phyloP scores from a whole-genome alignment of 1,284 basidiomycete genomes.

The Apiotrichum gracile region DNA sequence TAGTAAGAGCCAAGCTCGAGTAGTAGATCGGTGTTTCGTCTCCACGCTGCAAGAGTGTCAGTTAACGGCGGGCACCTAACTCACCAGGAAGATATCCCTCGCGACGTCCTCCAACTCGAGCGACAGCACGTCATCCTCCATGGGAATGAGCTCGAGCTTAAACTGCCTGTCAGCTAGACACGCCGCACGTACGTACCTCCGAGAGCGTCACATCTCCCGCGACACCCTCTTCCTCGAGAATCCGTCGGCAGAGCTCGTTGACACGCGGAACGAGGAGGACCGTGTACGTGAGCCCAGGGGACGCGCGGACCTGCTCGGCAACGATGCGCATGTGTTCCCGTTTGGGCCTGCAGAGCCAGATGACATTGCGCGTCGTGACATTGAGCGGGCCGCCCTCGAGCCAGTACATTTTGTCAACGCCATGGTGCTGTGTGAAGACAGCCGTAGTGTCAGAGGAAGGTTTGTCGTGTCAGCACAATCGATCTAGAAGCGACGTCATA shows the following conservation, averaged over 20 bases:
- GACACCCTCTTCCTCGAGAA: slow-evolving; percentile 86
- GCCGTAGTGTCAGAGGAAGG: no score
- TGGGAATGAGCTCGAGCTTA: slow-evolving; percentile 85
- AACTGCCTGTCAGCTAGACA: slow-evolving; percentile 49
- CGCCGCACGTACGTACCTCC: slow-evolving; percentile 45
- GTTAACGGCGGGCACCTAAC: slow-evolving; percentile 4
- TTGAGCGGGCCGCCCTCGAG: slow-evolving; percentile 79
- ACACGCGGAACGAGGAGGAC: slow-evolving; percentile 79
- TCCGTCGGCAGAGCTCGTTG: slow-evolving; percentile 75
- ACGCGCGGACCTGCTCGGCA: slow-evolving; percentile 51
- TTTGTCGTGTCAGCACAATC: neutral
- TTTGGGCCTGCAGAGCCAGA: slow-evolving; percentile 87
- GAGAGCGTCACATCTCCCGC: slow-evolving; percentile 79
- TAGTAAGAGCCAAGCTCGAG: slow-evolving; percentile 77
- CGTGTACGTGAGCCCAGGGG: slow-evolving; percentile 58
- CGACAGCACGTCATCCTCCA: slow-evolving; percentile 85
- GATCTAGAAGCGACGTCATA: neutral
- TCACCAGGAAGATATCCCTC: slow-evolving; percentile 76
- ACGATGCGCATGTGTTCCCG: slow-evolving; percentile 82
- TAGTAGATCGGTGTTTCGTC: slow-evolving; percentile 87
- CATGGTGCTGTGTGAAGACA: slow-evolving; percentile 85
- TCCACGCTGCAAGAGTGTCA: slow-evolving; percentile 61
- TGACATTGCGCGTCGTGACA: slow-evolving; percentile 77
- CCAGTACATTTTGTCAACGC: slow-evolving; percentile 99
- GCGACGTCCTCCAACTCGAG: slow-evolving; percentile 77